These are phyloP conservation scores for Typha latifolia DNA, from an alignment of 176 grass and related monocot genomes.

Conservation along the genomic window DNA sequence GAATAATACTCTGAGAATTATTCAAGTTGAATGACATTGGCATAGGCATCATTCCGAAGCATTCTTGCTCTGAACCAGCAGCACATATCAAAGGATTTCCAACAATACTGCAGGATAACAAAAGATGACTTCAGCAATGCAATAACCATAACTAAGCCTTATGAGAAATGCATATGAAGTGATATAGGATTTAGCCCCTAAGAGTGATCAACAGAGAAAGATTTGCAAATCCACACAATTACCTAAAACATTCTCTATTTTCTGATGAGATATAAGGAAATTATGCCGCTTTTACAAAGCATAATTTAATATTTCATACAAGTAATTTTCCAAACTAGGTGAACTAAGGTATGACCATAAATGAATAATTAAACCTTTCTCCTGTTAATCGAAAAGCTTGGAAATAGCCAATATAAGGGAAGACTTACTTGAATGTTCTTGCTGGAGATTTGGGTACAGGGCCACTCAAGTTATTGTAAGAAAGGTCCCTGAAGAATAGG, in stretches of 20 bases:
- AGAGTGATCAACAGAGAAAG: too few relatives aligned
- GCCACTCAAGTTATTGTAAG: constrained; percentile 78
- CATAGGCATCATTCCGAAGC: constrained; percentile 62
- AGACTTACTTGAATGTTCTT: constrained; percentile 71
- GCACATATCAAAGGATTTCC: constrained; percentile 86
- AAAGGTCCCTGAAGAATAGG: constrained; percentile 59
- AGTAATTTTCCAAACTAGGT: too few relatives aligned
- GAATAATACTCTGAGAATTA: constrained; percentile 57
- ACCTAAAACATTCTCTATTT: too few relatives aligned
- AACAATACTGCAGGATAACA: constrained; percentile 49
- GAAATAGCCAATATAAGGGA: neutral
- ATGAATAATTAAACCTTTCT: too few relatives aligned
- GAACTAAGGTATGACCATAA: too few relatives aligned
- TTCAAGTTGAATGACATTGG: constrained; percentile 59
- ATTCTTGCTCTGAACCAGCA: constrained; percentile 44
- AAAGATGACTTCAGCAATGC: neutral
- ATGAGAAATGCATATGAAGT: too few relatives aligned
- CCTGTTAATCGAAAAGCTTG: too few relatives aligned
- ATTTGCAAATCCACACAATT: too few relatives aligned
- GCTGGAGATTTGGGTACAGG: constrained; percentile 45
- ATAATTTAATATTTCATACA: too few relatives aligned
- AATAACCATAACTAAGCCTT: neutral
- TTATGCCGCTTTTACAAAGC: too few relatives aligned
- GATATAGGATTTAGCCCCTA: too few relatives aligned
- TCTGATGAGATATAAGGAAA: too few relatives aligned